Evolutionary conservation across 495 filamentous ascomycete genomes (phyloP), one percentile per base, ranked within the genome.

Genomic region (Staphylotrichum longicolle): DNA sequence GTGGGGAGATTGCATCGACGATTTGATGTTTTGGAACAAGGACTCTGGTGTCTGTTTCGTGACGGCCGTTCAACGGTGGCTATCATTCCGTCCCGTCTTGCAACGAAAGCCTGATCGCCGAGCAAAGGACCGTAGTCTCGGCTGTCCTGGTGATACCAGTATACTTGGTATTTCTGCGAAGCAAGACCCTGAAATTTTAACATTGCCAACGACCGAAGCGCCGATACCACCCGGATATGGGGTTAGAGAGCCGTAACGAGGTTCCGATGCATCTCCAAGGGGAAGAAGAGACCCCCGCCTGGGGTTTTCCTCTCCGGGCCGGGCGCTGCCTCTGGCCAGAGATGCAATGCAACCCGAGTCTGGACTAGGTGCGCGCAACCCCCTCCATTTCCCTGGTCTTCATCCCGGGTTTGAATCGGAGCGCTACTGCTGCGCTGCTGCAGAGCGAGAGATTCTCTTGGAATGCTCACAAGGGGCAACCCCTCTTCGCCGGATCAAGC

Each of bases 161-260:
- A n/a, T n/a, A n/a, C n/a, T n/a, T n/a, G n/a, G 10, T 39, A 7
- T 6, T 39, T 39, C 2, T 10, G 20, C 20, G 20, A 27, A 39
- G 37, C 5, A 39, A 39, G 2, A 3, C 1, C 37, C 37, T 2
- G 1, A 3, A 39, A 39, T 1, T 15, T 46, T 6, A 46, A 46
- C 12, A 20, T 6, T 7, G 14, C 51, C 42, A 34, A 41, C 56
- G 57, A 51, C 37, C 35, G 46, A 59, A 51, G 46, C 46, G 57
- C 47, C 37, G 47, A 58, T 59, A 44, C 56, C 7, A 42, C 57
- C 46, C 46, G 37, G 5, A 48, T 15, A 32, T 42, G 44, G 54
- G n/a, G 54, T 27, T 0, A 27, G 1, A 27, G 20, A 27, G 20
- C 20, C 20, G 20, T 27, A 27, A 27, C 20, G 20, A 27, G 20